Evolutionary conservation across 1,139 yeast species (phyloP).

Genomic region (Sugiyamaella japonica): DNA sequence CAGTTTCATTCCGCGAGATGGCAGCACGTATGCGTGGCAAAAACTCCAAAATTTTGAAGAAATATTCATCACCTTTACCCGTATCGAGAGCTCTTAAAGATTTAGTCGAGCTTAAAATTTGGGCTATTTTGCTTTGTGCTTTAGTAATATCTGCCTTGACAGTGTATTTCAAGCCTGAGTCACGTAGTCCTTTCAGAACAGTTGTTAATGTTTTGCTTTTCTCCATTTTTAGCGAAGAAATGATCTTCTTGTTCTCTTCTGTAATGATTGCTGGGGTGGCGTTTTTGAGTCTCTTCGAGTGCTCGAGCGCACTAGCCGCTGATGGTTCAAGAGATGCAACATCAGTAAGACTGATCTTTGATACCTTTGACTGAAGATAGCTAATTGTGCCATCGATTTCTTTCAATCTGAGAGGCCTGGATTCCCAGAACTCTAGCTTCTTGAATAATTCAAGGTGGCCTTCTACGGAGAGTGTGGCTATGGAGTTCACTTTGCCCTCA

Average conservation of each 20-base stretch:
- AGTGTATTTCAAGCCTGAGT: slow-evolving; percentile 71
- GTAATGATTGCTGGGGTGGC: slow-evolving; percentile 75
- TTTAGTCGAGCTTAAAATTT: slow-evolving; percentile 52
- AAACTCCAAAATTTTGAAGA: slow-evolving; percentile 71
- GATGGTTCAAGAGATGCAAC: slow-evolving; percentile 51
- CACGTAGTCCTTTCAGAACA: slow-evolving; percentile 67
- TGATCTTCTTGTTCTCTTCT: slow-evolving; percentile 71
- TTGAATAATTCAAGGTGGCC: slow-evolving; percentile 29
- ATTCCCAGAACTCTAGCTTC: slow-evolving; percentile 49
- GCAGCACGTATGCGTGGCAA: slow-evolving; percentile 76
- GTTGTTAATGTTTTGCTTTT: slow-evolving; percentile 78
- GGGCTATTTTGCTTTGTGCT: slow-evolving; percentile 61
- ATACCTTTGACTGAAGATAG: slow-evolving; percentile 26
- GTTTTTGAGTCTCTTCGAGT: slow-evolving; percentile 61
- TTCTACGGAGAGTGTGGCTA: not conserved
- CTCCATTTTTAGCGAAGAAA: slow-evolving; percentile 75
- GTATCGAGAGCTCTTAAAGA: slow-evolving; percentile 48
- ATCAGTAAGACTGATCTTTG: slow-evolving; percentile 26
- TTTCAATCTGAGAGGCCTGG: slow-evolving; percentile 57
- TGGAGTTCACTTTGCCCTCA: not conserved
- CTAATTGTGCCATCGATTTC: slow-evolving; percentile 48
- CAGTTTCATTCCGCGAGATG: slow-evolving; percentile 57
- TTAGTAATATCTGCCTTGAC: slow-evolving; percentile 64
- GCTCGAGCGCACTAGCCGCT: slow-evolving; percentile 55
- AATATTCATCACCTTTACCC: slow-evolving; percentile 57